These are phyloP conservation scores for Pseudopyricularia cyperi DNA, from an alignment of 2,329 filamentous ascomycete species.

Conservation along the genomic window DNA sequence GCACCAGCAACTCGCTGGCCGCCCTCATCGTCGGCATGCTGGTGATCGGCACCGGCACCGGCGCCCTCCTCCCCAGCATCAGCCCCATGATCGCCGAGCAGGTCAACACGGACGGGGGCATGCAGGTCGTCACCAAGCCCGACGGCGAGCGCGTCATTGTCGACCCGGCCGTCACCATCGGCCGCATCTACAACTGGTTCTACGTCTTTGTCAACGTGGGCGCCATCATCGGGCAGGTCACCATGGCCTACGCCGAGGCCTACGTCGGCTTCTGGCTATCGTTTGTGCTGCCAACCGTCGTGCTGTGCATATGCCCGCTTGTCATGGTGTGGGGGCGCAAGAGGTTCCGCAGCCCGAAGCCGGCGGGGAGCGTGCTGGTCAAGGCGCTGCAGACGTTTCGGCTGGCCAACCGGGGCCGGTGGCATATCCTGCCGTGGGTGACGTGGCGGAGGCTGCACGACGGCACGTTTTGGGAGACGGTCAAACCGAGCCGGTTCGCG, in stretches of 20 bases:
- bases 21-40: conserved; percentile 49
- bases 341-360: conserved; percentile 38
- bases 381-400: conserved; percentile 37
- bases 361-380: conserved; percentile 43
- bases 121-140: conserved; percentile 35
- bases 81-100: conserved; percentile 56
- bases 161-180: conserved; percentile 48
- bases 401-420: conserved; percentile 6
- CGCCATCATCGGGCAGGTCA: conserved; percentile 36
- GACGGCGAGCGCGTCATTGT: conserved; percentile 50
- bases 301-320: conserved; percentile 42
- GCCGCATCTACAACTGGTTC: conserved; percentile 55
- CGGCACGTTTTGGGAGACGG: conserved; percentile 8
- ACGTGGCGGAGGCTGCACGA: conserved; percentile 6
- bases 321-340: conserved; percentile 39
- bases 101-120: conserved; percentile 35
- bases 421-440: conserved; percentile 4
- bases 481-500: conserved; percentile 7
- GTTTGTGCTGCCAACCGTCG: conserved; percentile 41
- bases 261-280: conserved; percentile 53
- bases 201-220: conserved; percentile 51
- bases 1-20: conserved; percentile 40
- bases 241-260: conserved; percentile 50
- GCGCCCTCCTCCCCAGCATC: conserved; percentile 66
- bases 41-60: conserved; percentile 46